Evolutionary conservation across 2,329 filamentous ascomycete genomes (phyloP).

Genomic region (Tolypocladium pustulatum): DNA sequence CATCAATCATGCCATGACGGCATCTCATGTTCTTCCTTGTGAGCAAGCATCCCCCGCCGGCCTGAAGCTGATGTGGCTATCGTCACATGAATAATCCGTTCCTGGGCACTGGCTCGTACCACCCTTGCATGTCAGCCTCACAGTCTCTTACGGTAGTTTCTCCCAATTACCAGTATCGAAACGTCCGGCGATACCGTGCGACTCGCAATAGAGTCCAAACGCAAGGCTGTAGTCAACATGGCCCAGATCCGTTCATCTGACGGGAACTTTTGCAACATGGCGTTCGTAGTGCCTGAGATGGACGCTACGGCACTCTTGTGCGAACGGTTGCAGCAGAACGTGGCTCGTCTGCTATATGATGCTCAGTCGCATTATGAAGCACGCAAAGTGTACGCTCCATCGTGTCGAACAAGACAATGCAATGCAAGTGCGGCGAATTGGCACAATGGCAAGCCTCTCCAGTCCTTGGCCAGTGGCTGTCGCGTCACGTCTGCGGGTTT

Average conservation of each 20-base stretch:
- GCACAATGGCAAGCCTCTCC: background rate
- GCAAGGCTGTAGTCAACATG: background rate
- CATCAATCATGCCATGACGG: background rate
- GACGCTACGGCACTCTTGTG: background rate
- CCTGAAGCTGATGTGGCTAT: background rate
- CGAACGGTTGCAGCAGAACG: background rate
- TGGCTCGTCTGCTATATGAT: background rate
- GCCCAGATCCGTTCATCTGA: background rate
- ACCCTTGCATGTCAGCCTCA: background rate
- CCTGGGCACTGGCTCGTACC: background rate
- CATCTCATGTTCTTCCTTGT: background rate
- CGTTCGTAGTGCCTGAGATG: background rate
- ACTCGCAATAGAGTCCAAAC: background rate
- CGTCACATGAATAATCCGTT: background rate
- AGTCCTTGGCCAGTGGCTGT: background rate
- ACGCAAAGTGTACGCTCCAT: background rate
- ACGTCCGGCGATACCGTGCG: background rate
- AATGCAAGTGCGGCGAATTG: background rate
- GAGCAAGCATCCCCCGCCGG: background rate
- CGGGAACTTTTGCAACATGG: background rate
- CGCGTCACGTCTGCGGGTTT: background rate
- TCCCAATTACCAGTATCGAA: background rate
- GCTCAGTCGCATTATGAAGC: background rate
- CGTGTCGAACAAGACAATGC: background rate
- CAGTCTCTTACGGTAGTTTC: background rate